phyloP scores from a whole-genome alignment of 257 asterid species.

The Scutellaria minor region DNA sequence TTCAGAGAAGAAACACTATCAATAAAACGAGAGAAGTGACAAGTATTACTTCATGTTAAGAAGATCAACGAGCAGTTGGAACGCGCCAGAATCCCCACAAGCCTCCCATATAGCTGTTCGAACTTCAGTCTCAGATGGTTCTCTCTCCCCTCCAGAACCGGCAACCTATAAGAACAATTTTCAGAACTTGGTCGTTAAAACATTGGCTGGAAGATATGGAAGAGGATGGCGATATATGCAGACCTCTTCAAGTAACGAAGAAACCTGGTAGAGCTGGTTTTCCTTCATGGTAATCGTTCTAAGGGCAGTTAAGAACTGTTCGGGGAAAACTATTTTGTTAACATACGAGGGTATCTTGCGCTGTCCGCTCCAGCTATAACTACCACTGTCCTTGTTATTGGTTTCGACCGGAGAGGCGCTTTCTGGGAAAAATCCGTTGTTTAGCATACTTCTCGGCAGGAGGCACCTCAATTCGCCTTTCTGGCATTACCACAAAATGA shows the following conservation, averaged over 20 bases:
- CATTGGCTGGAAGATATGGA: neutral
- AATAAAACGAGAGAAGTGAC: too few species aligned
- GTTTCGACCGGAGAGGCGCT: conserved; percentile 42
- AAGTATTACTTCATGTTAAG: conserved; percentile 70
- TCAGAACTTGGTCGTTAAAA: neutral
- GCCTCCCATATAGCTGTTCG: conserved; percentile 90
- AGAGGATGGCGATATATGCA: conserved; percentile 27
- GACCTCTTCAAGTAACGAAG: conserved; percentile 87
- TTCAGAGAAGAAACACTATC: neutral
- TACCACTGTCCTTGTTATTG: conserved; percentile 30
- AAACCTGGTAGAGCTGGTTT: conserved; percentile 66
- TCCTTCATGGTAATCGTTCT: conserved; percentile 89
- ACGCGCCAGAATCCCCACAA: conserved; percentile 88
- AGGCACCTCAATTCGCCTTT: conserved; percentile 84
- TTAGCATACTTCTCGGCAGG: conserved; percentile 67
- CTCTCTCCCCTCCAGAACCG: conserved; percentile 70
- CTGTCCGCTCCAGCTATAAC: conserved; percentile 78
- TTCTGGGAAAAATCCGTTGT: conserved; percentile 74
- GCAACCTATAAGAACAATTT: conserved; percentile 56
- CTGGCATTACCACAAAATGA: conserved; percentile 45
- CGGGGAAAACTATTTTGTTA: conserved; percentile 80
- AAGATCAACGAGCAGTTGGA: conserved; percentile 89
- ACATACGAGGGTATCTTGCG: conserved; percentile 74
- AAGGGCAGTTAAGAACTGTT: conserved; percentile 76
- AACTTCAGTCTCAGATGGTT: conserved; percentile 79